Conservation (phyloP, 108 stramenopile species). For the Mayamaea pseudoterrestris region DNA sequence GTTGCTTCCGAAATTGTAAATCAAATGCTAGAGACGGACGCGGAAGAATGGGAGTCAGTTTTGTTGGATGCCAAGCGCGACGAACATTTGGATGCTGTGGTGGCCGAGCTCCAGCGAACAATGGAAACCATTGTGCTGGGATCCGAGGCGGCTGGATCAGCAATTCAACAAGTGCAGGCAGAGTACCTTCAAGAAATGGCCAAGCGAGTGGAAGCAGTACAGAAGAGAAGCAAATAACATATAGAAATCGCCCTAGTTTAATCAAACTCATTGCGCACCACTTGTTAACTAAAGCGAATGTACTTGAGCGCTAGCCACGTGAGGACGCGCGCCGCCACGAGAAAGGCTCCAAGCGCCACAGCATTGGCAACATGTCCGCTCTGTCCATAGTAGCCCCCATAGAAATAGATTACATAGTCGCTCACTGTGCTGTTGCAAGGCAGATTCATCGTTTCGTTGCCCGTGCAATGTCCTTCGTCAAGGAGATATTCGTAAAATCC, state of each 20-base stretch:
- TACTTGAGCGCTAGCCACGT: constrained; percentile 44
- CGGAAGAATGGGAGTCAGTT: constrained; percentile 69
- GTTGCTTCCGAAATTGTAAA: constrained; percentile 45
- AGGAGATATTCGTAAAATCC: constrained; percentile 35
- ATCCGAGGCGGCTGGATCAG: constrained; percentile 80
- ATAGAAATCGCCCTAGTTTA: too few relatives aligned
- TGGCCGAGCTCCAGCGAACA: constrained; percentile 45
- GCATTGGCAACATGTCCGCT: constrained; percentile 24
- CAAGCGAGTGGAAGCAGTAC: constrained; percentile 60
- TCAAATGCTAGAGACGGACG: constrained; percentile 49
- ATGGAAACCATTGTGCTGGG: constrained; percentile 83
- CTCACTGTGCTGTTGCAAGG: constrained; percentile 22
- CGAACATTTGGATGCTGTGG: constrained; percentile 29
- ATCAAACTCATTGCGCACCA: not conserved
- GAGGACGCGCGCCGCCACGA: constrained; percentile 29
- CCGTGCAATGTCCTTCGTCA: constrained; percentile 2
- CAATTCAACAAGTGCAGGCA: constrained; percentile 86
- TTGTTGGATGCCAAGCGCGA: constrained; percentile 26
- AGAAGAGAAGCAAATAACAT: too few relatives aligned
- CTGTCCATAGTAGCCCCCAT: constrained; percentile 37
- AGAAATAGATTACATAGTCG: constrained; percentile 47
- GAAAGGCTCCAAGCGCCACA: constrained; percentile 30
- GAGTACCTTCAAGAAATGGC: constrained; percentile 81
- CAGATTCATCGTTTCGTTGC: constrained; percentile 1
- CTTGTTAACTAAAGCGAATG: constrained; percentile 5